Conservation (phyloP, 352 stramenopile genomes). For the Pythium vanterpoolii region DNA sequence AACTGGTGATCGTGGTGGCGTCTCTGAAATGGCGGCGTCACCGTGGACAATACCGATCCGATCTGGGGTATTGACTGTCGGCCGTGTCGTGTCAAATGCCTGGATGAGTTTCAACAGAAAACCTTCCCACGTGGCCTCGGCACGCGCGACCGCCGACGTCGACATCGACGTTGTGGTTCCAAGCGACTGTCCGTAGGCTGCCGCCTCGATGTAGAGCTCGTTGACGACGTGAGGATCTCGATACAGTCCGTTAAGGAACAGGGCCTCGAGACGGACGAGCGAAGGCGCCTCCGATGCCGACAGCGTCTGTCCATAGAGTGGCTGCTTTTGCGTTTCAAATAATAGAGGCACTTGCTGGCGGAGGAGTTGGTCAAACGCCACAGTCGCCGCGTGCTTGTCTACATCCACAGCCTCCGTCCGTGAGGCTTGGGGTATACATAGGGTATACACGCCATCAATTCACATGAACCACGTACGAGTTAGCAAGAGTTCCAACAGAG, state of each 20-base stretch:
- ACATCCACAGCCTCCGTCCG: no score
- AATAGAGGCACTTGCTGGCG: conserved; percentile 41
- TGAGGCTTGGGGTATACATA: no score
- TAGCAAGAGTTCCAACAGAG: conserved; percentile 7
- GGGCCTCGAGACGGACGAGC: conserved; percentile 32
- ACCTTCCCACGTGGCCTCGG: conserved; percentile 48
- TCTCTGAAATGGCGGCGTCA: background rate
- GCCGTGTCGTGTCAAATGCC: conserved; percentile 26
- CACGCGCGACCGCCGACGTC: conserved; percentile 17
- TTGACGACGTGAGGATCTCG: conserved; percentile 41
- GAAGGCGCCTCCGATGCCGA: background rate
- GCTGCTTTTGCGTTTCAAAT: conserved; percentile 26
- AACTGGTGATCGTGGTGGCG: conserved; percentile 10
- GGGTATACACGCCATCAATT: no score
- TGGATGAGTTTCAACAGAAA: conserved; percentile 58
- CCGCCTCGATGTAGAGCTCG: conserved; percentile 51
- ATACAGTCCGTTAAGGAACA: conserved; percentile 38
- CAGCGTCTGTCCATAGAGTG: background rate
- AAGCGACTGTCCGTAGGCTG: conserved; percentile 49
- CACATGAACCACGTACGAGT: conserved; percentile 2
- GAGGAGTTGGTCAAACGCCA: conserved; percentile 43
- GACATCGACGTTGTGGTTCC: conserved; percentile 30
- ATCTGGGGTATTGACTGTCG: no score
- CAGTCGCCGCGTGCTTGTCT: conserved; percentile 27
- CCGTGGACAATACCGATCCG: no score